A percentile compares a stretch with the other conserved stretches of the same genome.
Evolutionary conservation across 2,329 filamentous ascomycete species (phyloP).

Genomic region (Pseudogymnoascus sp.): DNA sequence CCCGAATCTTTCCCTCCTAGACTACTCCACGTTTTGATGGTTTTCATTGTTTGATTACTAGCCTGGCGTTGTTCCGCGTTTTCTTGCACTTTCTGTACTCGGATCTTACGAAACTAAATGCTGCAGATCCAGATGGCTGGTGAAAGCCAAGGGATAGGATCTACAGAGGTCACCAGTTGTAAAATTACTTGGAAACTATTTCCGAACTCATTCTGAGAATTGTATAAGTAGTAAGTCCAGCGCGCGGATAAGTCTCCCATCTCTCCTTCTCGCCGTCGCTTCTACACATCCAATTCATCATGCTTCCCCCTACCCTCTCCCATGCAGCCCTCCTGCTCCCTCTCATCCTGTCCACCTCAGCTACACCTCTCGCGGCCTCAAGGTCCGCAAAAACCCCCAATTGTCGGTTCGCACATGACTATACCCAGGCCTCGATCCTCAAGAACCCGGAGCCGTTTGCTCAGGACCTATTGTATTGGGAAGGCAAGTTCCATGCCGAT

Average conservation of each 20-base stretch:
- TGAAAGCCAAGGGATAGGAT: not conserved
- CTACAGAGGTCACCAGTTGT: not conserved
- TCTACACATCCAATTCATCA: not conserved
- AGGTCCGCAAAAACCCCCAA: constrained; percentile 11
- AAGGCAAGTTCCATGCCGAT: constrained; percentile 38
- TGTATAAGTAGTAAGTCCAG: not conserved
- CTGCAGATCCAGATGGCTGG: not conserved
- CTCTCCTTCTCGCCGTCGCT: not conserved
- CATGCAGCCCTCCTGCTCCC: not conserved
- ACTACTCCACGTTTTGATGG: not conserved
- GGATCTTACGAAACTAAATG: not conserved
- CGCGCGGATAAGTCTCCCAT: not conserved
- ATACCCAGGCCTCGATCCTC: constrained; percentile 25
- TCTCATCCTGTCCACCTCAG: not conserved
- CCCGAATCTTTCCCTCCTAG: not conserved
- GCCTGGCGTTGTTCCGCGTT: not conserved
- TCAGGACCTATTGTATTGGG: constrained; percentile 36
- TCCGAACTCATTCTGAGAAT: not conserved
- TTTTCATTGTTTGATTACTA: not conserved
- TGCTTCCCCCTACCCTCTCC: not conserved
- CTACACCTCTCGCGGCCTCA: constrained; percentile 1
- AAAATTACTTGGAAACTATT: not conserved
- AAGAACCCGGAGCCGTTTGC: constrained; percentile 28
- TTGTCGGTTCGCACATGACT: constrained; percentile 23
- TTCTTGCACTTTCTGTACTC: not conserved